A percentile compares a stretch with the other conserved stretches of the same genome.
These are phyloP conservation scores for Albifimbria verrucaria DNA, from an alignment of 2,329 filamentous ascomycete genomes.

Conservation along the genomic window DNA sequence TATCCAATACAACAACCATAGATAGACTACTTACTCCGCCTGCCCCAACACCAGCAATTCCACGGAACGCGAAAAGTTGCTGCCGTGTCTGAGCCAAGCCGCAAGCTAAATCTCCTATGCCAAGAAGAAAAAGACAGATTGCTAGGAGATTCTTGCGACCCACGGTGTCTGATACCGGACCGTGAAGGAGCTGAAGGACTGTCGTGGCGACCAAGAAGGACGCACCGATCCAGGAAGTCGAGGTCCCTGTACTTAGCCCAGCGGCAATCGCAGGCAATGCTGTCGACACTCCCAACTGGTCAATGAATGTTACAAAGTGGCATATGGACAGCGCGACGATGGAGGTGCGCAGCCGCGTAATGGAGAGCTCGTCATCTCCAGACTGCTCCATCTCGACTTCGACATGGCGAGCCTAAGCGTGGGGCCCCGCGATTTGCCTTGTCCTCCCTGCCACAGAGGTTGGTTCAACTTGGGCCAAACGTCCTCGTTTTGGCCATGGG, in stretches of 20 bases:
- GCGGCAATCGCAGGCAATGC: slow-evolving; percentile 33
- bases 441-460: too few relatives aligned
- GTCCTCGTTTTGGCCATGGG: too few relatives aligned
- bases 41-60: slow-evolving; percentile 30
- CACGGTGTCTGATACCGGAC: slow-evolving; percentile 30
- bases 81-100: slow-evolving; percentile 26
- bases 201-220: slow-evolving; percentile 34
- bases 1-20: slow-evolving; percentile 35
- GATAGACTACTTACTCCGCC: slow-evolving; percentile 30
- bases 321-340: slow-evolving; percentile 24
- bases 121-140: slow-evolving; percentile 22
- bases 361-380: too few relatives aligned
- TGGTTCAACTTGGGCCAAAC: too few relatives aligned
- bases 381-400: too few relatives aligned
- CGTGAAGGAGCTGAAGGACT: slow-evolving; percentile 32
- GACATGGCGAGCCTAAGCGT: too few relatives aligned
- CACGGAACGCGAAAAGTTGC: slow-evolving; percentile 31
- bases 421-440: too few relatives aligned
- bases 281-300: slow-evolving; percentile 33
- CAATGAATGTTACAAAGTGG: slow-evolving; percentile 31
- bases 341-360: too few relatives aligned
- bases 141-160: slow-evolving; percentile 31
- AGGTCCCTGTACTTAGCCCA: slow-evolving; percentile 25
- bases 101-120: slow-evolving; percentile 25
- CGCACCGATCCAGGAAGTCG: slow-evolving; percentile 32